phyloP scores from a whole-genome alignment of 331 rosid species.

The Telfairia occidentalis region DNA sequence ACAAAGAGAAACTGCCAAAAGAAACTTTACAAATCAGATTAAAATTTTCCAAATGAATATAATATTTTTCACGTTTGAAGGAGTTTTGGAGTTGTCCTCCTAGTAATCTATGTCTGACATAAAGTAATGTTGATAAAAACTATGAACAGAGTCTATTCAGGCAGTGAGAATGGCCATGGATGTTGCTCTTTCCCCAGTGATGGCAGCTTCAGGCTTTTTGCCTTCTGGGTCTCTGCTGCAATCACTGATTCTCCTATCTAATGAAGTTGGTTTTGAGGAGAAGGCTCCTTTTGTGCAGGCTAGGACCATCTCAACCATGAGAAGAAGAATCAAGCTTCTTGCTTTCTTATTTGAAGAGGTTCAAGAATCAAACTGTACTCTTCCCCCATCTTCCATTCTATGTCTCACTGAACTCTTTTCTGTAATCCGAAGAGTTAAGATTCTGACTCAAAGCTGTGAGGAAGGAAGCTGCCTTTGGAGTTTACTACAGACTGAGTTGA shows the following conservation, averaged over 20 bases:
- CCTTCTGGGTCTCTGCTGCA: constrained; percentile 62
- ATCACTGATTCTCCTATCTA: constrained; percentile 47
- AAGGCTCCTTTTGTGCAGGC: constrained; percentile 39
- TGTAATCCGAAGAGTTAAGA: constrained; percentile 52
- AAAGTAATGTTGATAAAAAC: constrained; percentile 20
- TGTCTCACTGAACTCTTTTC: constrained; percentile 80
- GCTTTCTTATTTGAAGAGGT: constrained; percentile 76
- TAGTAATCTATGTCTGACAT: constrained; percentile 17
- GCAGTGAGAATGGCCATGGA: constrained; percentile 31
- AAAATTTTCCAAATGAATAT: background rate
- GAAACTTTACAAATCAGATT: constrained; percentile 8
- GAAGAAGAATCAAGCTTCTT: constrained; percentile 74
- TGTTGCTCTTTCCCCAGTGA: constrained; percentile 30
- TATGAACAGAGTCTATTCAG: constrained; percentile 17
- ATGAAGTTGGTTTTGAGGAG: constrained; percentile 53
- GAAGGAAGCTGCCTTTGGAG: constrained; percentile 76
- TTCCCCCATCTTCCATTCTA: constrained; percentile 73
- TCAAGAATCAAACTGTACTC: constrained; percentile 41
- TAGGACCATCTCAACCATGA: constrained; percentile 59
- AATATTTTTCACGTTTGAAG: background rate
- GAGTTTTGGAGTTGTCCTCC: background rate
- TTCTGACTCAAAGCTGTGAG: constrained; percentile 52
- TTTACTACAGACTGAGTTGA: constrained; percentile 43
- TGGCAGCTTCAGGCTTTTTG: constrained; percentile 46
- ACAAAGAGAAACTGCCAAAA: constrained; percentile 49